Base-by-base conservation (phyloP, 1,139 yeast species). In the Protomyces lactucae-debilis region DNA sequence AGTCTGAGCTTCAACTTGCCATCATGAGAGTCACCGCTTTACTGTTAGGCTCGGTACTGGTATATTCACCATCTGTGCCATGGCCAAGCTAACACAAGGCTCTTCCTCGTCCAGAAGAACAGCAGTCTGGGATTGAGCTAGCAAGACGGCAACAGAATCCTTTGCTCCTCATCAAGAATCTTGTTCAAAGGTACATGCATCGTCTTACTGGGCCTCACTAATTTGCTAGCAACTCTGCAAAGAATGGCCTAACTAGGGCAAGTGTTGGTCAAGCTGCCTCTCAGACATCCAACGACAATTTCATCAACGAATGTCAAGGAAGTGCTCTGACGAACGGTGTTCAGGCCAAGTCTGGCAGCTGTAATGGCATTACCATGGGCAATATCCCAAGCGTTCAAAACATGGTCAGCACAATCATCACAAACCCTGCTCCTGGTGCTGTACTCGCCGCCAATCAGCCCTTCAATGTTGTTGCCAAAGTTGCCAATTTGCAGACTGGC, bases 361-460 rank as follows among this genome's bases (percentile, higher is more conserved):
- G 57, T 28, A 53, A 53, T 36, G 46, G 46, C 6, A 35, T 53
- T n/a, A 21, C 36, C 25, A 53, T 53, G 57, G 57, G 57, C 25
- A 21, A 18, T 9, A 53, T 53, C 6, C 57, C 57, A 10, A 10
- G 25, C 28, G 37, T 23, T 4, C 18, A 12, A 6, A 18, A 53
- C 46, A 53, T 53, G 57, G 45, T 53, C 45, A 35, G 32, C 46
- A 23, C 46, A 25, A 18, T 53, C 46, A 53, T 39, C 48, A 53
- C 45, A n/a, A 32, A 36, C 23, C 57, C 57, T 16, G n/a, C 46
- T 10, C 10, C 32, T 9, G 46, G 46, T 10, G 28, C 18, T 8
- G 16, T 12, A 6, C 18, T 53, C 18, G 32, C 16, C 10, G 57
- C 45, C n/a, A 28, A 32, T 14, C 18, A 25, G 28, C 21, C 45